A percentile compares a stretch with the other conserved stretches of the same genome.
Conservation (phyloP, 345 rosid genomes). For the Eucalyptus sp. region DNA sequence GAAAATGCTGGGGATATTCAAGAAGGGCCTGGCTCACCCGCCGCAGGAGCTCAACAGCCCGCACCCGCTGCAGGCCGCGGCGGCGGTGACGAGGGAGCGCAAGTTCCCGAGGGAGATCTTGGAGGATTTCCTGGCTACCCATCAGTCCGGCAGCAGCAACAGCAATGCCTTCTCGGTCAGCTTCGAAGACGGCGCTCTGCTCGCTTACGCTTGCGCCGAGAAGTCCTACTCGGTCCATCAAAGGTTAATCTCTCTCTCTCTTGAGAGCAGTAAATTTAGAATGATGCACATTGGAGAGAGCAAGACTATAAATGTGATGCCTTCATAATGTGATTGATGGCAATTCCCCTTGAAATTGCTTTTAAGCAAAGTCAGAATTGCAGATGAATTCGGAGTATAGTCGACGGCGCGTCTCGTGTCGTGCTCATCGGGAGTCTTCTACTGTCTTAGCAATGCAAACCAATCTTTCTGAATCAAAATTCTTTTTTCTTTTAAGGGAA, state of each 20-base stretch:
- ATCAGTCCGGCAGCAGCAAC: neutral
- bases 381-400: neutral
- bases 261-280: neutral
- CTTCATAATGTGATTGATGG: neutral
- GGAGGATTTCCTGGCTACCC: constrained; percentile 16
- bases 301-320: neutral
- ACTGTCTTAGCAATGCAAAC: neutral
- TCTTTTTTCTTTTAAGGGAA: neutral
- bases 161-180: constrained; percentile 18
- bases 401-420: rapidly evolving
- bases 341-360: neutral
- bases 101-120: constrained; percentile 31
- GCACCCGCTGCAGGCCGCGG: constrained; percentile 4
- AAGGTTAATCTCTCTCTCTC: constrained; percentile 20
- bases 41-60: constrained; percentile 63
- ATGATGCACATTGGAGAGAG: neutral
- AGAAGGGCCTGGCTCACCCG: constrained; percentile 37
- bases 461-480: neutral
- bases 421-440: neutral
- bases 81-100: neutral
- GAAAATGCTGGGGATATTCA: constrained; percentile 62
- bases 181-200: constrained; percentile 27
- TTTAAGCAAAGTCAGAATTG: neutral
- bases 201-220: constrained; percentile 22
- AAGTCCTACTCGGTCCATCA: constrained; percentile 17